Evolutionary conservation across 805 yeast species (phyloP), one percentile per base, ranked within the genome.

Genomic region (Monosporozyma aquatica): DNA sequence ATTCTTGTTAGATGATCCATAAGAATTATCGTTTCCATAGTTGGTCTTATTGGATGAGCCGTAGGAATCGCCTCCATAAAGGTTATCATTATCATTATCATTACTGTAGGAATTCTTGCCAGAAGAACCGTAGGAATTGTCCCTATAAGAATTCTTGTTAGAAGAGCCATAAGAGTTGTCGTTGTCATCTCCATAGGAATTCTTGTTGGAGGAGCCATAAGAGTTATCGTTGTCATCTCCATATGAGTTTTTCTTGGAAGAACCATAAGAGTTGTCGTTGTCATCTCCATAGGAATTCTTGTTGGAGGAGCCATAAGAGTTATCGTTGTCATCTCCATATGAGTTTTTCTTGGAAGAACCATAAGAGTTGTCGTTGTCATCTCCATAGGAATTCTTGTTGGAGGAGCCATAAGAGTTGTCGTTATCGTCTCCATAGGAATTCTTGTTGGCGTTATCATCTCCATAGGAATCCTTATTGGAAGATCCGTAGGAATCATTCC

Each of bases 151-250:
- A 38, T 46, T 44, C 45, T 47, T 46, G 41, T 39, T 35, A 11
- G 24, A 11, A 10, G 47, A 29, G 6, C 33, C 70, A 48, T 55
- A 60, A 25, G 64, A 38, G 34, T 40, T 33, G 37, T 43, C 22
- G 29, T 37, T 58, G 53, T 41, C 37, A 37, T 44, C 22, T 28
- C 66, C 58, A 51, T 54, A 45, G 46, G 62, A 57, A 37, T 54
- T 60, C 37, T 57, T 38, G 49, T 52, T 55, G 44, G 47, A 44
- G 41, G 52, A 50, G 18, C 64, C 62, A 36, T 57, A 59, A 8
- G 63, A 54, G 45, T 58, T 56, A 43, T 53, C 44, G 45, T 53
- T 44, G 44, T 53, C 44, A 49, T 59, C 54, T 43, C 46, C 45
- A 40, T 45, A 44, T 14, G 46, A 41, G 46, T 50, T 45, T 40